A percentile compares a stretch with the other conserved stretches of the same genome.
These are phyloP conservation scores for Russula emetica DNA, from an alignment of 768 basidiomycete genomes.

Conservation along the genomic window DNA sequence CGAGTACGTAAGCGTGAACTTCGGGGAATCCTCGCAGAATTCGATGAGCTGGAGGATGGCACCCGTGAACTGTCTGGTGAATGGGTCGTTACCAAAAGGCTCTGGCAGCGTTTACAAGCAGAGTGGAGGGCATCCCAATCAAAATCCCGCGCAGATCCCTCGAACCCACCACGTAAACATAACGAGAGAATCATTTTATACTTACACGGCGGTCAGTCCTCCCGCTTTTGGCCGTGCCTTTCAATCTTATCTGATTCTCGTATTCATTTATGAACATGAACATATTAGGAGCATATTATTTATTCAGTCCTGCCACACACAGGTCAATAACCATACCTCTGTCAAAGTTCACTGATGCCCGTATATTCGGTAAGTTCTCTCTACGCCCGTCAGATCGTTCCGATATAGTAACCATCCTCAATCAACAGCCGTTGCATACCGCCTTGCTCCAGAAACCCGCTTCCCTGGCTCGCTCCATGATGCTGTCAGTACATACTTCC, in stretches of 20 bases:
- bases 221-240: background rate
- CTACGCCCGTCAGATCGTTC: background rate
- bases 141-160: constrained; percentile 21
- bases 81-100: constrained; percentile 92
- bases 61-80: constrained; percentile 82
- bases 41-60: constrained; percentile 74
- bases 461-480: constrained; percentile 91
- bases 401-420: background rate
- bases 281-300: constrained; percentile 78
- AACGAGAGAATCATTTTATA: constrained; percentile 86
- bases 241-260: constrained; percentile 2
- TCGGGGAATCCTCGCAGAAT: constrained; percentile 72
- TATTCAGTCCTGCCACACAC: constrained; percentile 87
- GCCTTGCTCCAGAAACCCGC: constrained; percentile 89
- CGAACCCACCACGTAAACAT: constrained; percentile 33
- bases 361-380: constrained; percentile 69
- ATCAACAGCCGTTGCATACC: constrained; percentile 80
- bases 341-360: constrained; percentile 81
- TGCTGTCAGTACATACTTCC: constrained; percentile 79
- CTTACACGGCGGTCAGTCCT: constrained; percentile 76
- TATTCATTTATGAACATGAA: constrained; percentile 15
- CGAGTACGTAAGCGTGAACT: constrained; percentile 66
- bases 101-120: constrained; percentile 82
- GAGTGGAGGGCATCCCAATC: constrained; percentile 58
- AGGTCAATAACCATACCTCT: constrained; percentile 86